Percentiles rank a stretch among this genome's conserved stretches.
Conservation (phyloP, 345 rosid genomes). For the Salix brachista region DNA sequence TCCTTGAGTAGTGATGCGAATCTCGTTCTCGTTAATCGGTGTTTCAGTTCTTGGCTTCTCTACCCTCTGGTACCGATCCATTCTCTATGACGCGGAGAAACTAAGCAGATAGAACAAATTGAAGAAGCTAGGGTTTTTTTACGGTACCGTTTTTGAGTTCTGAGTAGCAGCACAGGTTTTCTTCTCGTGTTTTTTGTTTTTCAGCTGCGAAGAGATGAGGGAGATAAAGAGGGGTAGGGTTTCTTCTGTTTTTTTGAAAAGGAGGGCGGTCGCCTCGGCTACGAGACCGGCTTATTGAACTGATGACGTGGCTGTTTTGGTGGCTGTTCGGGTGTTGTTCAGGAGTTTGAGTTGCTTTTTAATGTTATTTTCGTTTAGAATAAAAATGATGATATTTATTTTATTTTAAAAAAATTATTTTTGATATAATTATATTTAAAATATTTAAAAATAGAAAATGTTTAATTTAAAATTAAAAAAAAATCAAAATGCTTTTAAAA, state of each 20-base stretch:
- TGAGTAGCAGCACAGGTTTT: not conserved
- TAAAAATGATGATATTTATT: too few species aligned
- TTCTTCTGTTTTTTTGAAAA: not conserved
- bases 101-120: too few species aligned
- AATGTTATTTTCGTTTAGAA: too few species aligned
- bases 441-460: too few species aligned
- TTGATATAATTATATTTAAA: too few species aligned
- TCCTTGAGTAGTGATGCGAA: constrained; percentile 40
- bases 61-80: constrained; percentile 38
- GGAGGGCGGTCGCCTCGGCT: not conserved
- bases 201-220: not conserved
- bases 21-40: constrained; percentile 35
- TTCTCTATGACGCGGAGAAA: not conserved
- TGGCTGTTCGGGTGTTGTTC: too few species aligned
- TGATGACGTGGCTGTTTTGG: not conserved
- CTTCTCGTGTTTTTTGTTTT: not conserved
- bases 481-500: too few species aligned
- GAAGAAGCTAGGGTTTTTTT: not conserved
- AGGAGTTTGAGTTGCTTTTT: too few species aligned
- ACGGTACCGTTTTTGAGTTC: not conserved
- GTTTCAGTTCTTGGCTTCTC: constrained; percentile 29
- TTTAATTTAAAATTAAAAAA: too few species aligned
- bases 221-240: not conserved
- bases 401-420: too few species aligned
- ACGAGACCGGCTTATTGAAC: not conserved